Evolutionary conservation across 148 eudicot species (phyloP), one percentile per base, ranked within the genome.

Genomic region (Simmondsia chinensis): DNA sequence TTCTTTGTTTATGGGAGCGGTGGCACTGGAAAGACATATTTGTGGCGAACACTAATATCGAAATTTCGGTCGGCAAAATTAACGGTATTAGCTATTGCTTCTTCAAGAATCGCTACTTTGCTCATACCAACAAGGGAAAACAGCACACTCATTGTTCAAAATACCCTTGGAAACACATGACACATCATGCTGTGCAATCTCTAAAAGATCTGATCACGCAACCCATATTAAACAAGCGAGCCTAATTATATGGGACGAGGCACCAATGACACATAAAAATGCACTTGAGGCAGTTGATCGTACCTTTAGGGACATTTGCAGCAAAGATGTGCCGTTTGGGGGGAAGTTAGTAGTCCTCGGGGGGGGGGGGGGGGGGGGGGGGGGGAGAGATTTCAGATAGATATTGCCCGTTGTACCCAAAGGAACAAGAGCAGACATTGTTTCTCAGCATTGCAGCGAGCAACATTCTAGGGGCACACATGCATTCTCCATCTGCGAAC

Each of bases 201-300:
- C 10, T 4, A 34, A 48, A 6, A 24, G 35, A 20, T 21, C 30
- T 3, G 9, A 7, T 1, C 27, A 18, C 12, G 41, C 21, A 6
- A 30, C 20, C 7, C n/a, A 23, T 34, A 9, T 48, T 14, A 11
- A 31, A 3, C 27, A 11, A 20, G 27, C 39, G 3, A 5, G 25
- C 7, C 9, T 48, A 14, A 33, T 33, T 9, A 48, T 50, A 50
- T 35, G 43, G 43, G 43, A 50, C 25, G 22, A 50, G 54, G 54
- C 34, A 0, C 26, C 56, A 5, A 51, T 38, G 44, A n/a, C 33
- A 2, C 15, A 18, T 10, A 20, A 4, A 24, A 7, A 12, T 5
- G 45, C 44, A 7, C 11, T 51, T 18, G 44, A 37, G 11, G 44
- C 36, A 1, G 33, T 27, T 1, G 44, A 38, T 9, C 21, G n/a